Percentiles rank a stretch among this genome's conserved stretches.
Conservation (phyloP, 78 protist genomes). For the Trichosphaerium sp. region DNA sequence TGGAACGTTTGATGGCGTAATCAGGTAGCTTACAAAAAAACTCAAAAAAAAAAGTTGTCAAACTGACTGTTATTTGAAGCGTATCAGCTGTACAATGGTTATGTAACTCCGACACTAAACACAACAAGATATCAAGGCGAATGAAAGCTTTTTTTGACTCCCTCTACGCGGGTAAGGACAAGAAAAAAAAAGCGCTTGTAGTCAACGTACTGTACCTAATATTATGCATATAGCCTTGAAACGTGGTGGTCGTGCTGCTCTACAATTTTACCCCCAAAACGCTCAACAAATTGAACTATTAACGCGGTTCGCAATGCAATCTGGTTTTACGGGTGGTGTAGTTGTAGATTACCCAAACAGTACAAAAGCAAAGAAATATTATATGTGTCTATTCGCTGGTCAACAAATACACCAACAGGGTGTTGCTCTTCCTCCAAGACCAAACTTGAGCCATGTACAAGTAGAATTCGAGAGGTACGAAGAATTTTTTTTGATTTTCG, state of each 20-base stretch:
- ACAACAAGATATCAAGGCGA: constrained; percentile 66
- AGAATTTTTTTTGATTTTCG: neutral
- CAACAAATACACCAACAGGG: neutral
- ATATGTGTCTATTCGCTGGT: neutral
- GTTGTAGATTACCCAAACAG: constrained; percentile 91
- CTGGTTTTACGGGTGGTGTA: constrained; percentile 91
- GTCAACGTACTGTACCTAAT: neutral
- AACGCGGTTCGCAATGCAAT: constrained; percentile 57
- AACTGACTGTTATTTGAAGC: constrained; percentile 4
- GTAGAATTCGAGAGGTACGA: neutral
- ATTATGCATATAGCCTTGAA: neutral
- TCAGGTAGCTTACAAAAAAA: constrained; percentile 22
- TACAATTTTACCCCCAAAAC: constrained; percentile 86
- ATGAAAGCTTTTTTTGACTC: constrained; percentile 69
- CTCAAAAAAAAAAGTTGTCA: neutral
- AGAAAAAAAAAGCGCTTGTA: constrained; percentile 57
- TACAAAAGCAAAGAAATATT: constrained; percentile 84
- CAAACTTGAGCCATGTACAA: neutral
- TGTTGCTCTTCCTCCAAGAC: too few relatives aligned
- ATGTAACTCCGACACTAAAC: constrained; percentile 75
- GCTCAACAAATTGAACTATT: constrained; percentile 74
- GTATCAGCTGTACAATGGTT: constrained; percentile 93
- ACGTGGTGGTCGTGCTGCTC: constrained; percentile 42
- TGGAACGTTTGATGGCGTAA: constrained; percentile 79
- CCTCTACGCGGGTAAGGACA: constrained; percentile 46